phyloP scores from a whole-genome alignment of 768 basidiomycete species.

The Harrya chromipes region DNA sequence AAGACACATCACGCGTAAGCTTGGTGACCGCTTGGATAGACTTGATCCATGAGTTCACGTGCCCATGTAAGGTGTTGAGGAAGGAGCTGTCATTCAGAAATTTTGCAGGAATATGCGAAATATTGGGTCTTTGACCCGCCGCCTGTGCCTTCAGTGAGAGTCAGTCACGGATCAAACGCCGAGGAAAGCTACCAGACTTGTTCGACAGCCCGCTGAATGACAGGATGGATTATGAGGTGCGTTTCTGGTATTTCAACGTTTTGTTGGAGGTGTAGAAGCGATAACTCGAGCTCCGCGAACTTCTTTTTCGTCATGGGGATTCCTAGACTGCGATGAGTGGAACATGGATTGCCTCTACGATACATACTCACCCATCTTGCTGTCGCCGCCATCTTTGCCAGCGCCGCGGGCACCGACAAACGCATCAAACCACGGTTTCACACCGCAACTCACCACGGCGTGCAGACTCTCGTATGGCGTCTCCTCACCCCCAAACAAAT shows the following conservation, averaged over 20 bases:
- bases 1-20: slow-evolving; percentile 87
- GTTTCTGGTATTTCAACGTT: slow-evolving; percentile 99
- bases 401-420: slow-evolving; percentile 83
- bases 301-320: slow-evolving; percentile 99
- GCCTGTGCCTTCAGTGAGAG: slow-evolving; percentile 39
- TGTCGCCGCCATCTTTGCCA: slow-evolving; percentile 74
- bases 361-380: slow-evolving; percentile 65
- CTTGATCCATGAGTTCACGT: slow-evolving; percentile 98
- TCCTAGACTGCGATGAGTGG: slow-evolving; percentile 36
- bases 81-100: slow-evolving; percentile 85
- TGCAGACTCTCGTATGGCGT: slow-evolving; percentile 96
- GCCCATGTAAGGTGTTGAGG: slow-evolving; percentile 87
- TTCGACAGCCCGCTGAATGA: slow-evolving; percentile 85
- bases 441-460: slow-evolving; percentile 90
- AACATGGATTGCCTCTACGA: slow-evolving; percentile 1
- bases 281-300: slow-evolving; percentile 95
- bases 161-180: slow-evolving; percentile 31
- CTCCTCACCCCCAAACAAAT: slow-evolving; percentile 84
- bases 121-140: slow-evolving; percentile 60
- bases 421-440: slow-evolving; percentile 98
- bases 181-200: slow-evolving; percentile 36
- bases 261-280: slow-evolving; percentile 92
- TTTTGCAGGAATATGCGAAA: slow-evolving; percentile 69
- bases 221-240: slow-evolving; percentile 86
- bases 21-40: slow-evolving; percentile 96